Base-by-base conservation (phyloP, 2,329 filamentous ascomycete genomes). In the Chalaropsis thielavioides region DNA sequence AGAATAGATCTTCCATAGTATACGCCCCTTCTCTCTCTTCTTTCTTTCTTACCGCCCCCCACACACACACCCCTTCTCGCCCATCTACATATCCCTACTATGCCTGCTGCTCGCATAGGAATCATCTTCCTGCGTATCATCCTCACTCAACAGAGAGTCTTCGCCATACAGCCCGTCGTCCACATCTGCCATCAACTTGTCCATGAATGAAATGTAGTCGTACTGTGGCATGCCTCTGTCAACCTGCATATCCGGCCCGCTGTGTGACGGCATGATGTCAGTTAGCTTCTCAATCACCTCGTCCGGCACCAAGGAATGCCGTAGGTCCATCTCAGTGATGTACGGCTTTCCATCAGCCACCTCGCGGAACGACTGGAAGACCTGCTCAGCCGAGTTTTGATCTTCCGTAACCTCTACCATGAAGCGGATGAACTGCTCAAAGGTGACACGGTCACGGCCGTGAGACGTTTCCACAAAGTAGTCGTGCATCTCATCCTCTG, bases 341-440 rank as follows among this genome's bases (percentile, higher is more conserved):
- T 99, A 99, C 11, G 92, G 92, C 80, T 99, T 99, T 69, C 94
- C 94, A 77, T 99, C 94, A 19, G 94, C 94, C 58, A 99, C 94
- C 76, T 99, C 94, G 66, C 87, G 85, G 83, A 99, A 99, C 69
- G 89, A 95, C 77, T 99, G 92, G 79, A 94, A 97, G 4, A 99
- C 94, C 75, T 99, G 94, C 76, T 97, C 94, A 13, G 94, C 94
- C 3, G 92, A 96, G 74, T 99, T 96, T 77, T 99, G 94, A 73
- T 99, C 94, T 76, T 99, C 94, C 13, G 94, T 99, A 61, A 96
- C 94, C 70, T 95, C 90, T 60, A 99, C 94, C 94, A 99, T 99
- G 80, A 99, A 99, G 46, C 90, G 86, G 74, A 99, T 99, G 73
- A 99, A 99, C 75, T 97, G 92, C 77, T 99, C 94, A 73, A 99